These are phyloP conservation scores for Fragilaria radians DNA, from an alignment of 108 stramenopile species.

Conservation along the genomic window DNA sequence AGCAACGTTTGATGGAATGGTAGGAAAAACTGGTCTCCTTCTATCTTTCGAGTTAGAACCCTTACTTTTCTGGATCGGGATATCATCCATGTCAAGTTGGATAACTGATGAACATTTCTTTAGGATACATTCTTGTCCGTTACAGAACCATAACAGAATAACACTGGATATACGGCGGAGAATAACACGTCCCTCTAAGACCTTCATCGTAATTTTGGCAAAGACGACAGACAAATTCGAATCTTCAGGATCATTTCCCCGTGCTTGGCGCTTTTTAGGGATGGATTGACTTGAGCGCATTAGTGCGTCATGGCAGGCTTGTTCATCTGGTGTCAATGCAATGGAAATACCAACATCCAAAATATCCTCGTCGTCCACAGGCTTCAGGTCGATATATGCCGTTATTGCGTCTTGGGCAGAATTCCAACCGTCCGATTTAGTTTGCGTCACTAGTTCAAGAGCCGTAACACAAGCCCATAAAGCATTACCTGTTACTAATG, in stretches of 20 bases:
- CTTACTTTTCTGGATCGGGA: background rate
- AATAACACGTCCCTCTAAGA: slow-evolving; percentile 28
- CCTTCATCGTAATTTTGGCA: slow-evolving; percentile 2
- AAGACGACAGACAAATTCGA: background rate
- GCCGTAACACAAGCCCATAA: background rate
- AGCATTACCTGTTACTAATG: background rate
- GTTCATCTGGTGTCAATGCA: background rate
- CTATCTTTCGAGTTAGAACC: background rate
- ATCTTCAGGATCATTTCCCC: background rate
- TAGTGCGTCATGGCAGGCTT: background rate
- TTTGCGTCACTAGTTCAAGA: background rate
- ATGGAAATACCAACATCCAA: background rate
- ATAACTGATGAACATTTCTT: background rate
- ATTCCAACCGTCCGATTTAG: background rate
- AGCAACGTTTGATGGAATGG: slow-evolving; percentile 8
- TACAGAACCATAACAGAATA: slow-evolving; percentile 27
- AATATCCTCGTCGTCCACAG: background rate
- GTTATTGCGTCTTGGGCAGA: background rate
- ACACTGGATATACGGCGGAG: slow-evolving; percentile 29
- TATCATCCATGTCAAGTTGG: background rate
- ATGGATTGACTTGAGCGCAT: background rate
- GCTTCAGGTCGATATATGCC: background rate
- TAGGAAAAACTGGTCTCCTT: background rate
- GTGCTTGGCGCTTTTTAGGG: background rate
- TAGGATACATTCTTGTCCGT: slow-evolving; percentile 13